Percentiles rank a stretch among this genome's conserved stretches.
These are phyloP conservation scores for Hypholoma fasciculare DNA, from an alignment of 768 basidiomycete species.

Conservation along the genomic window DNA sequence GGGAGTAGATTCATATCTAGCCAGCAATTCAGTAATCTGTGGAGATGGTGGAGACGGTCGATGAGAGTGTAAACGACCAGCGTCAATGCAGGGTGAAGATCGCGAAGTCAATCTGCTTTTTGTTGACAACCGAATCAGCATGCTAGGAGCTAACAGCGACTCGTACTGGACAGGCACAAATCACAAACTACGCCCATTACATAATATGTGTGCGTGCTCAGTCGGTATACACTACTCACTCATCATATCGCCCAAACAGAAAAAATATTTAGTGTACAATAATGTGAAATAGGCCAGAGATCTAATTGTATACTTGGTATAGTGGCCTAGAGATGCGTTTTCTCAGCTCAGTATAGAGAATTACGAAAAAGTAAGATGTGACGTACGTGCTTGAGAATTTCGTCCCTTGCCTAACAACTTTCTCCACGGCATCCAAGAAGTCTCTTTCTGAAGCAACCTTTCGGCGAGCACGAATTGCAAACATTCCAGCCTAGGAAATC, in stretches of 20 bases:
- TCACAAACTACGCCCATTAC: not conserved
- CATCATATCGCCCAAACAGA: too few relatives aligned
- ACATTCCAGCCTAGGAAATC: slow-evolving; percentile 88
- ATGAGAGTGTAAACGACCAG: slow-evolving; percentile 18
- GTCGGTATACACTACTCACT: not conserved
- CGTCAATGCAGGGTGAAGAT: not conserved
- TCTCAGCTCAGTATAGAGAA: slow-evolving; percentile 14
- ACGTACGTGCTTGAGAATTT: slow-evolving; percentile 97
- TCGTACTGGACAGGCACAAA: not conserved
- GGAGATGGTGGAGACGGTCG: slow-evolving; percentile 46
- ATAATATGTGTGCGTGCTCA: not conserved
- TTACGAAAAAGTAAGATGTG: slow-evolving; percentile 1
- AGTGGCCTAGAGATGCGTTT: slow-evolving; percentile 55
- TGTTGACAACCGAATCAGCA: not conserved
- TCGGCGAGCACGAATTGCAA: slow-evolving; percentile 93
- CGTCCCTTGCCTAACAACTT: slow-evolving; percentile 95
- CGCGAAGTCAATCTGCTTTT: not conserved
- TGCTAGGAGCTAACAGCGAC: not conserved
- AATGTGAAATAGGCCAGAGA: not conserved
- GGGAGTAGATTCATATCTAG: slow-evolving; percentile 60
- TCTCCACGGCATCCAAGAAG: slow-evolving; percentile 97
- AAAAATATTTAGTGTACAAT: slow-evolving; percentile 7
- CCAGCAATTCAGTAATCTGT: slow-evolving; percentile 59
- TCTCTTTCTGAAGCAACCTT: slow-evolving; percentile 98
- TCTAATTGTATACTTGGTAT: slow-evolving; percentile 93